Base-by-base conservation (phyloP, 2,329 filamentous ascomycete genomes). In the Parasarocladium wereldwijsianum region DNA sequence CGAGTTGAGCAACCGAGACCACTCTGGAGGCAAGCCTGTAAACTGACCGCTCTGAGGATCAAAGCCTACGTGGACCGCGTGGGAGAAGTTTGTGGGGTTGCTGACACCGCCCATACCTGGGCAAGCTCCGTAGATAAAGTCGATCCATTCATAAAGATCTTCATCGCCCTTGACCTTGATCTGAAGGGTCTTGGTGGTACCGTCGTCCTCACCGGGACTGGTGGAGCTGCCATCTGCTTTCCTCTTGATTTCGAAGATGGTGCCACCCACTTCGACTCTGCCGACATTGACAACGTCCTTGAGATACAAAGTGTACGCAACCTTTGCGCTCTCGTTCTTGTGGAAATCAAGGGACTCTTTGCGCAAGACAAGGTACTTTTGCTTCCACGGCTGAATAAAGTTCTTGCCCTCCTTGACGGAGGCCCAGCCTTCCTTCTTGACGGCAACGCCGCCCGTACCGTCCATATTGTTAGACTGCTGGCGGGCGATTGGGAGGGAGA, bases 101-200 rank as follows among this genome's bases (percentile, higher is more conserved):
- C 87, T 94, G 33, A 98, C 90, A 43, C 90, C 90, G 37, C 90
- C 86, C 84, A 96, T 93, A 38, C 84, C 87, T 12, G 90, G 90
- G 52, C 87, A 96, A 39, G 87, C 79, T 43, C 87, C 85, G 51
- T 96, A 96, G 41, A 98, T 92, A 51, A 86, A 83, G 54, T 98
- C 90, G 46, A 96, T 93, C 90, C 90, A 98, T 45, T 93, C 85
- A 54, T 98, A 98, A 32, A 98, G 74, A 43, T 98, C 90, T 47
- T 93, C 87, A 46, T 98, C 90, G 33, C 76, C 80, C 57, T 94
- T 93, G 44, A 96, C 85, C 50, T 81, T 84, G 52, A 93, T 90
- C 39, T 90, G 85, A 31, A 94, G 71, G 4, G 83, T 81, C 51
- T 81, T 84, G 34, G 77, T 80, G 7, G 76, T 70, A 19, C 82